Evolutionary conservation across 2,329 filamentous ascomycete species (phyloP).

Genomic region (Chrysoporthe puriensis): DNA sequence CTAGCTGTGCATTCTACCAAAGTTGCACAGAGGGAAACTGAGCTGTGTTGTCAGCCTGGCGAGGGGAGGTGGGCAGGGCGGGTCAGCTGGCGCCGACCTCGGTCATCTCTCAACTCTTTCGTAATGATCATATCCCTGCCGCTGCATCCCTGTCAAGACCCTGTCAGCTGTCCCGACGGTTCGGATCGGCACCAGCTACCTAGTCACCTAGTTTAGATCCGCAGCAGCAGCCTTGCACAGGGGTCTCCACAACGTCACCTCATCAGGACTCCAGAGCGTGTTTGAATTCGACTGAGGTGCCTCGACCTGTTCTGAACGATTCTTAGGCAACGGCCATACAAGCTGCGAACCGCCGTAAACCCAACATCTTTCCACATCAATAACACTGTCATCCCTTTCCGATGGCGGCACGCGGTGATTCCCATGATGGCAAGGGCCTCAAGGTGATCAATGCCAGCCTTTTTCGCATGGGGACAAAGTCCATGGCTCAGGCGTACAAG

Average conservation of each 20-base stretch:
- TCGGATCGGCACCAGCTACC: neutral
- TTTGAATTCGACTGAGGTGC: too few relatives aligned
- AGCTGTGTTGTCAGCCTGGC: neutral
- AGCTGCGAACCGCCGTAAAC: neutral
- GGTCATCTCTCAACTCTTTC: neutral
- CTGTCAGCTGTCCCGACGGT: neutral
- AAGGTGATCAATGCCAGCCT: neutral
- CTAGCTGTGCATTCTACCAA: neutral
- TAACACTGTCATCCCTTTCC: neutral
- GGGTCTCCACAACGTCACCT: constrained; percentile 2
- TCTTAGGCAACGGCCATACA: neutral
- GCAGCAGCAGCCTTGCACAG: neutral
- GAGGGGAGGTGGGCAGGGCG: neutral
- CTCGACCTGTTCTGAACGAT: too few relatives aligned
- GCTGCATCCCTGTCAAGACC: neutral
- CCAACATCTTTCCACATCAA: too few relatives aligned
- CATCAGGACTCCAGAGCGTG: neutral
- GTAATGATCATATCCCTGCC: neutral
- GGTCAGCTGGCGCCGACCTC: constrained; percentile 6
- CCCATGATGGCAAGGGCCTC: neutral
- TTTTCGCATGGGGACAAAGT: neutral
- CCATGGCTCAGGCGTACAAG: neutral
- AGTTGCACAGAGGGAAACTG: neutral
- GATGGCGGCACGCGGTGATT: neutral
- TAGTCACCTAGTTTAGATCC: neutral